A percentile compares a stretch with the other conserved stretches of the same genome.
Conservation (phyloP, 2,329 filamentous ascomycete genomes). For the Claviceps digitariae region DNA sequence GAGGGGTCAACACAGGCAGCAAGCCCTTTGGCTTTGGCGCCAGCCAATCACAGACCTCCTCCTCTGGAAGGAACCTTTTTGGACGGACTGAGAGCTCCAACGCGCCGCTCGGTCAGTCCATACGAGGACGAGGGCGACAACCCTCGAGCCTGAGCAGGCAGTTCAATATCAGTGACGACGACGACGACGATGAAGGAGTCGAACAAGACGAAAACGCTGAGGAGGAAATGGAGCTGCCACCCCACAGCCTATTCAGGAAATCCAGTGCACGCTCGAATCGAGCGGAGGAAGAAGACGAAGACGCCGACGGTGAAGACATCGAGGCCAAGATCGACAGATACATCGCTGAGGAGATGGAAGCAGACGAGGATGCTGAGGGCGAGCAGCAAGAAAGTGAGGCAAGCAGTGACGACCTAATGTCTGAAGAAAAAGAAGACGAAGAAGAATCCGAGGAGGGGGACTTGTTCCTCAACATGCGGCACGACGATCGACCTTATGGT, state of each 20-base stretch:
- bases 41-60: constrained; percentile 11
- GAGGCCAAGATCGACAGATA: constrained; percentile 24
- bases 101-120: constrained; percentile 34
- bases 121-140: constrained; percentile 26
- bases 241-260: constrained; percentile 19
- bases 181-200: constrained; percentile 18
- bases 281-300: constrained; percentile 11
- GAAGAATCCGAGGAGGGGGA: constrained; percentile 27
- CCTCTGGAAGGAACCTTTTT: constrained; percentile 24
- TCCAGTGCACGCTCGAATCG: constrained; percentile 9
- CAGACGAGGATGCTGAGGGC: constrained; percentile 23
- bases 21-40: constrained; percentile 28
- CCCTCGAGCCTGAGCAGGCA: constrained; percentile 39
- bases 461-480: constrained; percentile 36
- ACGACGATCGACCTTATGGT: constrained; percentile 25
- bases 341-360: constrained; percentile 23
- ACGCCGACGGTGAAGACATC: constrained; percentile 18
- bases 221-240: constrained; percentile 21
- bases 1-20: constrained; percentile 23
- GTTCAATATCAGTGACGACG: constrained; percentile 17
- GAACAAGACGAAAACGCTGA: constrained; percentile 20
- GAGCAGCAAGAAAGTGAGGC: constrained; percentile 25
- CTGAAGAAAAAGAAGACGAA: constrained; percentile 17
- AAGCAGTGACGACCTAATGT: constrained; percentile 23
- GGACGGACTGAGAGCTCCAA: constrained; percentile 22